phyloP scores from a whole-genome alignment of 495 filamentous ascomycete species.

The Clavariopsis aquatica region DNA sequence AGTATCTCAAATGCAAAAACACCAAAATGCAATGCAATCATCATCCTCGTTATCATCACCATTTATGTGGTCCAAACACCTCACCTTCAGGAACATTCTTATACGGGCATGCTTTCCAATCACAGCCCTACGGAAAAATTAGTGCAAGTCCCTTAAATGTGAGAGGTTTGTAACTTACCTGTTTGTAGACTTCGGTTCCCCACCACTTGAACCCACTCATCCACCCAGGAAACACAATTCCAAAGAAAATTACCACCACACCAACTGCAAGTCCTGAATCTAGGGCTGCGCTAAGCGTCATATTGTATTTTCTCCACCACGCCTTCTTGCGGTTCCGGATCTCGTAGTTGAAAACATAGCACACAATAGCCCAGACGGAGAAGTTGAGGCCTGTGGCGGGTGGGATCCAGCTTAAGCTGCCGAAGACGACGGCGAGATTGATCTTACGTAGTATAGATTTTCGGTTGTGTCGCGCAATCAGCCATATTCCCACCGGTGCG shows the following conservation, averaged over 20 bases:
- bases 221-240: conserved; percentile 70
- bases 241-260: conserved; percentile 80
- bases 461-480: conserved; percentile 53
- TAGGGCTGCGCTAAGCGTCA: conserved; percentile 79
- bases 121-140: conserved; percentile 42
- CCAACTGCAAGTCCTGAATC: conserved; percentile 80
- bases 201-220: conserved; percentile 47
- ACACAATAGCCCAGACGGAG: conserved; percentile 77
- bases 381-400: conserved; percentile 86
- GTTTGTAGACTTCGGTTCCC: conserved; percentile 44
- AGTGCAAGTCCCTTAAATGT: too few species aligned
- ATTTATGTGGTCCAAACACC: conserved; percentile 37
- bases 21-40: not conserved
- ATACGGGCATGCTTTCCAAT: conserved; percentile 43
- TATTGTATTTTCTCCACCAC: conserved; percentile 90
- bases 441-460: conserved; percentile 61
- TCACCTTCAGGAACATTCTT: conserved; percentile 31
- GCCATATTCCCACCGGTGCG: conserved; percentile 67
- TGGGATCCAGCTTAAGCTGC: conserved; percentile 76
- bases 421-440: conserved; percentile 72
- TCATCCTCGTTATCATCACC: conserved; percentile 22
- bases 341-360: conserved; percentile 76
- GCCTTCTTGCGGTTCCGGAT: conserved; percentile 63
- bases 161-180: conserved; percentile 24
- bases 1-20: not conserved